Evolutionary conservation across 108 stramenopile species (phyloP).

Genomic region (Skeletonema costatum): DNA sequence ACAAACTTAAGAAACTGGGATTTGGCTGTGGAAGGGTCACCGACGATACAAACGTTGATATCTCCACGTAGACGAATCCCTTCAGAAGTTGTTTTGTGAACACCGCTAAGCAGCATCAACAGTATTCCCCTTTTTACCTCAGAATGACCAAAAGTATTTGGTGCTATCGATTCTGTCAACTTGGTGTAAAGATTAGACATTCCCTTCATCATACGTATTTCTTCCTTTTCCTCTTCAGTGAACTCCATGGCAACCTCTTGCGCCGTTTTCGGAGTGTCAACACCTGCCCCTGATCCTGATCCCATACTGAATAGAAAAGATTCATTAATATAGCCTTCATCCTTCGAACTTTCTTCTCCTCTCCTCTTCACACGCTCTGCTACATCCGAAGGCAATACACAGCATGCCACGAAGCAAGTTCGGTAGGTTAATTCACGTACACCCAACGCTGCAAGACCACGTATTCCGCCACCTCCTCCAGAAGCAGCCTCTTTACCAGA

Average conservation of each 20-base stretch:
- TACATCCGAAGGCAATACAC: slow-evolving; percentile 76
- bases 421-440: slow-evolving; percentile 96
- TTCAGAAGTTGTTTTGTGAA: slow-evolving; percentile 95
- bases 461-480: slow-evolving; percentile 87
- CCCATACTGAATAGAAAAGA: slow-evolving; percentile 34
- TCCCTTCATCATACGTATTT: slow-evolving; percentile 81
- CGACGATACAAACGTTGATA: slow-evolving; percentile 98
- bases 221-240: slow-evolving; percentile 84
- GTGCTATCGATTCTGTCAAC: slow-evolving; percentile 90
- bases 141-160: slow-evolving; percentile 94
- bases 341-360: slow-evolving; percentile 10
- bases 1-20: slow-evolving; percentile 98
- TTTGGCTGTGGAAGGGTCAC: slow-evolving; percentile 99
- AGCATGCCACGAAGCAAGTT: slow-evolving; percentile 92
- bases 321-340: slow-evolving; percentile 19
- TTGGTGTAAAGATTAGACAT: slow-evolving; percentile 73
- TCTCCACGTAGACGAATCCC: slow-evolving; percentile 98
- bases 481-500: slow-evolving; percentile 54
- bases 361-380: slow-evolving; percentile 35
- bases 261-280: slow-evolving; percentile 65
- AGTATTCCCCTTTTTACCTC: slow-evolving; percentile 97
- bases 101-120: slow-evolving; percentile 95
- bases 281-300: slow-evolving; percentile 19
- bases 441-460: slow-evolving; percentile 90
- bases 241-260: slow-evolving; percentile 88